phyloP scores from a whole-genome alignment of 441 rosid genomes.

The Brassica hybrid region DNA sequence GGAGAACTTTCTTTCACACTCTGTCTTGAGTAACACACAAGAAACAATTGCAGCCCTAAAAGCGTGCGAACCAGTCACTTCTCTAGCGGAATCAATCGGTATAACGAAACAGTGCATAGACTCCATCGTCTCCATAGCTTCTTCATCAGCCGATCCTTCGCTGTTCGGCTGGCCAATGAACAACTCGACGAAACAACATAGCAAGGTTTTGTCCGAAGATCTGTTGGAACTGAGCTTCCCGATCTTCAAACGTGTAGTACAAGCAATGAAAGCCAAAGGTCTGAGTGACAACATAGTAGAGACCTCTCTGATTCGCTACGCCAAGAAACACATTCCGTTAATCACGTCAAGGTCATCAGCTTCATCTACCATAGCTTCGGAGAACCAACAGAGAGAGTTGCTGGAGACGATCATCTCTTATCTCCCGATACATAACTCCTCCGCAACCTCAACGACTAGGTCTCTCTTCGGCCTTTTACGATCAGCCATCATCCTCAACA shows the following conservation, averaged over 20 bases:
- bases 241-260: slow-evolving; percentile 49
- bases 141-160: slow-evolving; percentile 48
- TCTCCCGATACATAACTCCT: slow-evolving; percentile 52
- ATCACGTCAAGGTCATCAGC: slow-evolving; percentile 50
- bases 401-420: slow-evolving; percentile 51
- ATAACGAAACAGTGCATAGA: slow-evolving; percentile 51
- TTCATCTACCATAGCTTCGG: slow-evolving; percentile 46
- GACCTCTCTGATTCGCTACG: slow-evolving; percentile 56
- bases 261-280: slow-evolving; percentile 46
- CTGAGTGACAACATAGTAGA: slow-evolving; percentile 49
- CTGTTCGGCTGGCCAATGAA: slow-evolving; percentile 66
- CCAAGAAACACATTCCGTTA: slow-evolving; percentile 54
- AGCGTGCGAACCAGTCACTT: slow-evolving; percentile 55
- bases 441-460: slow-evolving; percentile 20
- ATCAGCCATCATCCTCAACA: slow-evolving; percentile 57
- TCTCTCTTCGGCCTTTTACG: slow-evolving; percentile 60
- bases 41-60: slow-evolving; percentile 57
- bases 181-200: too few species aligned
- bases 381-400: slow-evolving; percentile 55
- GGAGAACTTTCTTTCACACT: slow-evolving; percentile 53
- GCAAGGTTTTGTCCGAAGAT: slow-evolving; percentile 56
- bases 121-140: slow-evolving; percentile 46
- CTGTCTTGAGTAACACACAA: slow-evolving; percentile 46
- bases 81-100: slow-evolving; percentile 48
- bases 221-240: slow-evolving; percentile 47